These are phyloP conservation scores for Fraxinus ornus DNA, from an alignment of 305 asterid genomes.

Conservation along the genomic window DNA sequence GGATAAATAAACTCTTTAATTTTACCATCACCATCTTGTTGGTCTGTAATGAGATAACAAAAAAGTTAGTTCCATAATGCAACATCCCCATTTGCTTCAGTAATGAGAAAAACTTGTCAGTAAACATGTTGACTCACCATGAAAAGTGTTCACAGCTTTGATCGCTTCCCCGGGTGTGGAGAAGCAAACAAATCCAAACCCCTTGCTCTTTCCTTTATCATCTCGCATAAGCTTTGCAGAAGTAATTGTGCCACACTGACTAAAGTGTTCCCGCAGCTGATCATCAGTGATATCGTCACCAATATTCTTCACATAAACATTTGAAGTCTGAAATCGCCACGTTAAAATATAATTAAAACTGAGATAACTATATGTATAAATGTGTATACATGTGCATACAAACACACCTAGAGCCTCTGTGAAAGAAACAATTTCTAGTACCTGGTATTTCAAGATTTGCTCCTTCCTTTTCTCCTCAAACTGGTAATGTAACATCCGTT, in stretches of 20 bases:
- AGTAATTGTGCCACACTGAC: conserved; percentile 72
- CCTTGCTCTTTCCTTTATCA: conserved; percentile 76
- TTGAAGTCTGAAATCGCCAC: conserved; percentile 51
- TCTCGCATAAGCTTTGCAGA: conserved; percentile 83
- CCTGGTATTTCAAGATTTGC: conserved; percentile 64
- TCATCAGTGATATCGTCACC: conserved; percentile 68
- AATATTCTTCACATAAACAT: conserved; percentile 84
- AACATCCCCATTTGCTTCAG: conserved; percentile 6
- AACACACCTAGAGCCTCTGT: conserved; percentile 4
- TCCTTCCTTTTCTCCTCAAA: conserved; percentile 79
- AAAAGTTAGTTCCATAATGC: background rate
- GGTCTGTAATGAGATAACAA: background rate
- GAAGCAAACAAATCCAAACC: conserved; percentile 94
- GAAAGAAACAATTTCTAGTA: conserved; percentile 23
- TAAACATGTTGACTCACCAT: conserved; percentile 47
- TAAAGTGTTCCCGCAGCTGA: conserved; percentile 60
- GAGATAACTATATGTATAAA: background rate
- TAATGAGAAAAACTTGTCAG: background rate
- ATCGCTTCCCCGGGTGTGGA: conserved; percentile 74
- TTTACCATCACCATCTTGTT: background rate
- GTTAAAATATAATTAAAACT: conserved; percentile 12
- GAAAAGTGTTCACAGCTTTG: conserved; percentile 59
- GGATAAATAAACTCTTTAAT: background rate
- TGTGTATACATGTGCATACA: background rate
- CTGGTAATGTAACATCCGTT: conserved; percentile 59